Conservation (phyloP, 148 eudicot species). For the Fagopyrum esculentum region DNA sequence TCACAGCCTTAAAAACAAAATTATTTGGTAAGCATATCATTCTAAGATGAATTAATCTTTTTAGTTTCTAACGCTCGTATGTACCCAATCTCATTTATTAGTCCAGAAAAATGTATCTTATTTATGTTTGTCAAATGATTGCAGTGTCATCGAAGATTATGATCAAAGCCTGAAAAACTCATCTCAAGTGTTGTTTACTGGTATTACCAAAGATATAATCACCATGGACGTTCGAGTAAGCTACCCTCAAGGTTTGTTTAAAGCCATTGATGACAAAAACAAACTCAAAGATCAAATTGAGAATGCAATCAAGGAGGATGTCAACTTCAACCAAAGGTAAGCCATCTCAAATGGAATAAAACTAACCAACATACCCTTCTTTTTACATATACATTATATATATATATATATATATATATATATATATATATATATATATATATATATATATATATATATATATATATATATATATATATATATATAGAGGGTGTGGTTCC, state of each 20-base stretch:
- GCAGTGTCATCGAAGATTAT: neutral
- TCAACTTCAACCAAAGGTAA: neutral
- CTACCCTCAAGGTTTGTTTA: neutral
- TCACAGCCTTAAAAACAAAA: neutral
- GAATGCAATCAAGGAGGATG: neutral
- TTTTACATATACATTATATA: too few relatives aligned
- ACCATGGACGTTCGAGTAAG: slow-evolving; percentile 8
- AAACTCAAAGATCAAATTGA: neutral
- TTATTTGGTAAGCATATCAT: neutral
- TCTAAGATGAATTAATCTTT: too few relatives aligned
- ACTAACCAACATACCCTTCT: too few relatives aligned
- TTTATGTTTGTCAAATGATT: too few relatives aligned
- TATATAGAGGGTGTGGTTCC: too few relatives aligned
- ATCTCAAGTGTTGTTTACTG: neutral
- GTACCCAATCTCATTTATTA: too few relatives aligned
- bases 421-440: too few relatives aligned
- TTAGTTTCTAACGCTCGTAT: too few relatives aligned
- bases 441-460: too few relatives aligned
- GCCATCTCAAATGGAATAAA: neutral
- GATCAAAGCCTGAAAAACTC: neutral
- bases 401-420: too few relatives aligned
- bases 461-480: too few relatives aligned
- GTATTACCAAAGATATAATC: neutral
- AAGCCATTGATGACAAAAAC: neutral
- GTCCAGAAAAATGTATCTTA: too few relatives aligned